phyloP scores from a whole-genome alignment of 306 rosid genomes.

The Corylus heterophylla region DNA sequence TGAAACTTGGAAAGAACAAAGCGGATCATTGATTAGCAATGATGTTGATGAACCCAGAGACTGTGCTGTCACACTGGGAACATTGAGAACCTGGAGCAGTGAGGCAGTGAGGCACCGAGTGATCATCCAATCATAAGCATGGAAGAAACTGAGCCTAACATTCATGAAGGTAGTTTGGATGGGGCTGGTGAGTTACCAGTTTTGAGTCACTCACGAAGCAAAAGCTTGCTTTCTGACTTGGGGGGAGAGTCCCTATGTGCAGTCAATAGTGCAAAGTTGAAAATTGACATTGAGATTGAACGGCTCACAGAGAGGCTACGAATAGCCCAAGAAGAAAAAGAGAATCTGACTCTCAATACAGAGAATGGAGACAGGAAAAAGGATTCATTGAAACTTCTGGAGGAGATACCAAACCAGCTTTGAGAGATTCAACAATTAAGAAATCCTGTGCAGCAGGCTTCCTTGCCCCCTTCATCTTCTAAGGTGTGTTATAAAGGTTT shows the following conservation, averaged over 20 bases:
- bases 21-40: constrained; percentile 26
- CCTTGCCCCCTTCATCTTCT: constrained; percentile 41
- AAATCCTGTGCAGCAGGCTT: constrained; percentile 37
- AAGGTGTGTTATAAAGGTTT: constrained; percentile 44
- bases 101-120: not conserved
- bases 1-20: constrained; percentile 36
- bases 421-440: constrained; percentile 34
- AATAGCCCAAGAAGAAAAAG: constrained; percentile 40
- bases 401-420: constrained; percentile 41
- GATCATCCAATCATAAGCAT: constrained; percentile 22
- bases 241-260: constrained; percentile 34
- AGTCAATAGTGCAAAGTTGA: constrained; percentile 38
- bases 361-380: constrained; percentile 43
- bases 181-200: not conserved
- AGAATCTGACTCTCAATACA: constrained; percentile 27
- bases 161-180: constrained; percentile 13
- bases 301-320: constrained; percentile 44
- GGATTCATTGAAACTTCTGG: constrained; percentile 38
- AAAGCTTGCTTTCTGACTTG: constrained; percentile 23
- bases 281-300: constrained; percentile 47
- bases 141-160: constrained; percentile 7
- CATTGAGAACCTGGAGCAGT: constrained; percentile 17
- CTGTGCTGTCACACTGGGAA: constrained; percentile 25
- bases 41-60: constrained; percentile 29
- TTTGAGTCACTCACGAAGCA: constrained; percentile 22